Conservation (phyloP, 176 grass and related monocot species). For the Alloteropsis semialata region DNA sequence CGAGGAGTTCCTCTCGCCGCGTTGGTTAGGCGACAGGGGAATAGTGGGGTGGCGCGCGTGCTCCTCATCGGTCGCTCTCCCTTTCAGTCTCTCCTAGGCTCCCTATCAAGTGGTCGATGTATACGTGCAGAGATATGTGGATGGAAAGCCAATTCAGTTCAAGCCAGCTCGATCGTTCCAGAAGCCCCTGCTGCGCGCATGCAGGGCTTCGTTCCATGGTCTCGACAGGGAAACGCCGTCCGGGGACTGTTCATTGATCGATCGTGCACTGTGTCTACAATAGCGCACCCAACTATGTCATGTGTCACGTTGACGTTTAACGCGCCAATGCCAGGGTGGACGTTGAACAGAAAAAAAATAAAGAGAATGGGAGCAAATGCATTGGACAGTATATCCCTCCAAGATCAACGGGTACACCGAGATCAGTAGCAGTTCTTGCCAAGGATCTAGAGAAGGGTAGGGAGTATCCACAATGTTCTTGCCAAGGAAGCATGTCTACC, state of each 20-base stretch:
- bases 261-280: neutral
- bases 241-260: neutral
- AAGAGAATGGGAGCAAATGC: neutral
- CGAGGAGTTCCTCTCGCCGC: neutral
- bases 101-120: neutral
- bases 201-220: neutral
- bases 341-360: neutral
- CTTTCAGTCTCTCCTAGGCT: neutral
- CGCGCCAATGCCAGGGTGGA: neutral
- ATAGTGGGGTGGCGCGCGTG: neutral
- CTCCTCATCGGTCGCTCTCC: neutral
- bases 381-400: neutral
- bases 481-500: neutral
- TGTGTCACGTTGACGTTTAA: neutral
- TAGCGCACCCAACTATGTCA: neutral
- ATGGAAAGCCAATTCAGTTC: neutral
- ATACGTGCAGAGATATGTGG: neutral
- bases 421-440: neutral
- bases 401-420: neutral
- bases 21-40: neutral
- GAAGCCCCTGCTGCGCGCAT: neutral
- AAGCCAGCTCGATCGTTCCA: neutral
- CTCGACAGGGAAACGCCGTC: neutral
- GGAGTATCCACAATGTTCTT: neutral
- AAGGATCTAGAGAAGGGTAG: neutral